Conservation (phyloP, 2,329 filamentous ascomycete species). For the Colletotrichum falcatum region DNA sequence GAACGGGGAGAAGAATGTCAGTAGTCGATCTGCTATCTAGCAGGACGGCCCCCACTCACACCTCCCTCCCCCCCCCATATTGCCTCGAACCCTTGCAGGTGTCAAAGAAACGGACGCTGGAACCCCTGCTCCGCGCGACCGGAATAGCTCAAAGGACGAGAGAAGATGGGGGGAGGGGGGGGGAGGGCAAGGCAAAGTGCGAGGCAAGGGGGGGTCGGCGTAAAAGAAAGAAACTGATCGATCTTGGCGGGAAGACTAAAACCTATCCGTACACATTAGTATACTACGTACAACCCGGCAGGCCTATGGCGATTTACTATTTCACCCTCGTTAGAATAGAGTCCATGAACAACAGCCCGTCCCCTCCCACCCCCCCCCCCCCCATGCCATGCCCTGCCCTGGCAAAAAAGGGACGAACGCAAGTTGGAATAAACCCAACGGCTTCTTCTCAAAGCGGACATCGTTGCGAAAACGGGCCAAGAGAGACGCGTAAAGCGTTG, state of each 20-base stretch:
- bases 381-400: no score
- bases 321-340: no score
- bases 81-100: conserved; percentile 9
- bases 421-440: background rate
- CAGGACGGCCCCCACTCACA: no score
- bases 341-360: no score
- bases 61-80: background rate
- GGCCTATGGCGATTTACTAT: no score
- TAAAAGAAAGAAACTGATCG: background rate
- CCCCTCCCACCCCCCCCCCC: no score
- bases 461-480: background rate
- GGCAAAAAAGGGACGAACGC: no score
- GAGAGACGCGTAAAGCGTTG: background rate
- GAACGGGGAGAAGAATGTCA: background rate
- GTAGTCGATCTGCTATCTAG: no score
- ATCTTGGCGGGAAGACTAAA: background rate
- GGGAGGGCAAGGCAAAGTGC: background rate
- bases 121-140: background rate
- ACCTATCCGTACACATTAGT: no score
- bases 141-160: background rate
- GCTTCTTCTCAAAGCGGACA: background rate
- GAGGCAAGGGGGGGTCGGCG: background rate
- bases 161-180: background rate
- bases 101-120: conserved; percentile 4
- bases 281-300: no score